These are phyloP conservation scores for Plasmodium blacklocki DNA, from an alignment of 169 alveolate genomes.

Conservation along the genomic window DNA sequence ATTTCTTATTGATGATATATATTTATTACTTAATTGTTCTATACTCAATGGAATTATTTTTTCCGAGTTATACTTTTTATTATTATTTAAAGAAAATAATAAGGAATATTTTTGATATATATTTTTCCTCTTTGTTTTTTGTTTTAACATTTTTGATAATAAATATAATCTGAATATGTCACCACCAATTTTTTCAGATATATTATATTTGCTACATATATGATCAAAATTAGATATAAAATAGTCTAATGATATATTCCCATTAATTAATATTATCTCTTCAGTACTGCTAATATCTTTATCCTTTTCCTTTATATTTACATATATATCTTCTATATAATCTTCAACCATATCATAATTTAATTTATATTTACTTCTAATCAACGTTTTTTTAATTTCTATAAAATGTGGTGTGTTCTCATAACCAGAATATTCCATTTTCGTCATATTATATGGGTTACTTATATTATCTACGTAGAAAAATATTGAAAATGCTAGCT, in stretches of 20 bases:
- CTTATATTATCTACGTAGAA: constrained; percentile 76
- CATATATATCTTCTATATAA: constrained; percentile 45
- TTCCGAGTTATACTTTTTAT: not conserved
- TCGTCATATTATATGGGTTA: constrained; percentile 26
- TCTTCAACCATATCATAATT: constrained; percentile 51
- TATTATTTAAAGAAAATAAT: constrained; percentile 24
- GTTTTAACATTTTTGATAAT: constrained; percentile 41
- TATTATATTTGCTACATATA: constrained; percentile 11
- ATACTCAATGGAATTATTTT: constrained; percentile 20
- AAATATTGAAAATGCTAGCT: constrained; percentile 89
- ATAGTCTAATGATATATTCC: not conserved
- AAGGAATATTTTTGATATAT: constrained; percentile 19
- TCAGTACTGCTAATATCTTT: not conserved
- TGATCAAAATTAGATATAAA: constrained; percentile 32
- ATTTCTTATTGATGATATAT: not conserved
- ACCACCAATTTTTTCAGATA: constrained; percentile 45
- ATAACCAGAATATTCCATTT: not conserved
- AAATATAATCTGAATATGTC: constrained; percentile 56
- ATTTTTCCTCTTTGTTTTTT: constrained; percentile 47
- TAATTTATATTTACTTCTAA: constrained; percentile 31
- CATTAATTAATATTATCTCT: constrained; percentile 34
- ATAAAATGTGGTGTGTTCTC: not conserved
- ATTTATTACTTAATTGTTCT: constrained; percentile 12
- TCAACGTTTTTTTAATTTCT: constrained; percentile 25
- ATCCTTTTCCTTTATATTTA: not conserved